Evolutionary conservation across 1,284 basidiomycete genomes (phyloP).

Genomic region (Sporisorium exsertum): DNA sequence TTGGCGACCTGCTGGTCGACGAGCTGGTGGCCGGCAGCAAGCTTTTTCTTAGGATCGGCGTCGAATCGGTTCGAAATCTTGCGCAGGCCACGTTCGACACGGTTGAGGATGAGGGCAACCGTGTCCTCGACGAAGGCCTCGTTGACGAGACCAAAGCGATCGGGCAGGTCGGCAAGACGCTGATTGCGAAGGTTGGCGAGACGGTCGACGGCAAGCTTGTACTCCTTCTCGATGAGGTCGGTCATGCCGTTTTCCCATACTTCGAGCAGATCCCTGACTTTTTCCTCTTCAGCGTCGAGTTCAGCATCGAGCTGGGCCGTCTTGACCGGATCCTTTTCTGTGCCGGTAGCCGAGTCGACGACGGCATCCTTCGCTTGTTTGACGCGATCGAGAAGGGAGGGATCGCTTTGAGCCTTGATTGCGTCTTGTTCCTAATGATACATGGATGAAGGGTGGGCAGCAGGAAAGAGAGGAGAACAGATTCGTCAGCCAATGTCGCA

Average conservation of each 20-base stretch:
- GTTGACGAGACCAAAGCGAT: conserved; percentile 57
- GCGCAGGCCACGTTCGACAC: conserved; percentile 50
- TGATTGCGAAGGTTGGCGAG: conserved; percentile 54
- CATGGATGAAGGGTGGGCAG: conserved; percentile 3
- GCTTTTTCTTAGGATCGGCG: conserved; percentile 23
- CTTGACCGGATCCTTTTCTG: conserved; percentile 47
- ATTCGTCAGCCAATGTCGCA: conserved; percentile 13
- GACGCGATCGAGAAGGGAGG: conserved; percentile 49
- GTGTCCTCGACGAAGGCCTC: conserved; percentile 61
- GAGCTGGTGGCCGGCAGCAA: conserved; percentile 38
- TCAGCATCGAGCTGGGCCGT: conserved; percentile 57
- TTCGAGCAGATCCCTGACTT: conserved; percentile 56
- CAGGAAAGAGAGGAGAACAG: neutral
- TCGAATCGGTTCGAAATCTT: conserved; percentile 38
- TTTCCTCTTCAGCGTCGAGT: conserved; percentile 56
- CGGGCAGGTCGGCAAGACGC: conserved; percentile 50
- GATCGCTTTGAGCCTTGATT: conserved; percentile 52
- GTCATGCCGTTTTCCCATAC: conserved; percentile 58
- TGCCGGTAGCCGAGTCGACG: conserved; percentile 25
- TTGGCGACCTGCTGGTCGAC: conserved; percentile 49
- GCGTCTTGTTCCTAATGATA: conserved; percentile 39
- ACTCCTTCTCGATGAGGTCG: conserved; percentile 58
- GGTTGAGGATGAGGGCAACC: conserved; percentile 50
- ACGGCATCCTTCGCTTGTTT: conserved; percentile 56
- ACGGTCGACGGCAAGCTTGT: conserved; percentile 52